phyloP scores from a whole-genome alignment of 176 grass and related monocot genomes.

The Saccharum spontaneum region DNA sequence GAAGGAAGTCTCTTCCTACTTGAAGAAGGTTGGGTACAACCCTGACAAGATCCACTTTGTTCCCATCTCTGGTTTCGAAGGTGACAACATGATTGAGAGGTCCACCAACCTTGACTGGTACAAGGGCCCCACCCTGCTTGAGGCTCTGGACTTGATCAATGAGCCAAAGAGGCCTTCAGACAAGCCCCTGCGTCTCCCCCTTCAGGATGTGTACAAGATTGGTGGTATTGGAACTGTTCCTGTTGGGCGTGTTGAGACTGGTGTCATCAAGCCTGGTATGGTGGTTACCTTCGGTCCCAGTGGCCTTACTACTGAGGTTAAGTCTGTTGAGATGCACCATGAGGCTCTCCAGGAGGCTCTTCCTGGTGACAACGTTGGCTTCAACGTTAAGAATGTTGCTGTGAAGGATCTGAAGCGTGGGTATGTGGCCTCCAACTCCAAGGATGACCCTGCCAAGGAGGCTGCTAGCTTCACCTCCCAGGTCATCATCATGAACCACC shows the following conservation, averaged over 20 bases:
- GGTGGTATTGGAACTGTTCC: no score
- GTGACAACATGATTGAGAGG: no score
- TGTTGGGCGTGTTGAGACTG: no score
- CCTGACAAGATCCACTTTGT: no score
- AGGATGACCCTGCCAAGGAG: constrained; percentile 90
- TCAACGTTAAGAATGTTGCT: constrained; percentile 83
- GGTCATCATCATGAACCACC: constrained; percentile 97
- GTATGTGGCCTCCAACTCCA: constrained; percentile 80
- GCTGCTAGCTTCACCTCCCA: constrained; percentile 77
- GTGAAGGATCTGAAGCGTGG: constrained; percentile 92
- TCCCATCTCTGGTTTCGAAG: no score
- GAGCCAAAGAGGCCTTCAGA: not conserved
- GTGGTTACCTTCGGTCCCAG: no score
- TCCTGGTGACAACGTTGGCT: constrained; percentile 75
- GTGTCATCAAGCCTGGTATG: no score
- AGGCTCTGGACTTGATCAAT: not conserved
- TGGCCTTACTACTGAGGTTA: no score
- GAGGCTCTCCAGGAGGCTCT: constrained; percentile 41
- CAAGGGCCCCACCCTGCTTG: not conserved
- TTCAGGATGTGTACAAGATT: not conserved
- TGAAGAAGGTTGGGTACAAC: no score
- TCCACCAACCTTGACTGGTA: not conserved
- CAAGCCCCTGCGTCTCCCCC: not conserved
- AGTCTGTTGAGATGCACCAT: no score
- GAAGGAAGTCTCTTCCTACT: no score